Percentiles rank a stretch among this genome's conserved stretches.
Evolutionary conservation across 1,284 basidiomycete species (phyloP).

Genomic region (Tilletia walkeri): DNA sequence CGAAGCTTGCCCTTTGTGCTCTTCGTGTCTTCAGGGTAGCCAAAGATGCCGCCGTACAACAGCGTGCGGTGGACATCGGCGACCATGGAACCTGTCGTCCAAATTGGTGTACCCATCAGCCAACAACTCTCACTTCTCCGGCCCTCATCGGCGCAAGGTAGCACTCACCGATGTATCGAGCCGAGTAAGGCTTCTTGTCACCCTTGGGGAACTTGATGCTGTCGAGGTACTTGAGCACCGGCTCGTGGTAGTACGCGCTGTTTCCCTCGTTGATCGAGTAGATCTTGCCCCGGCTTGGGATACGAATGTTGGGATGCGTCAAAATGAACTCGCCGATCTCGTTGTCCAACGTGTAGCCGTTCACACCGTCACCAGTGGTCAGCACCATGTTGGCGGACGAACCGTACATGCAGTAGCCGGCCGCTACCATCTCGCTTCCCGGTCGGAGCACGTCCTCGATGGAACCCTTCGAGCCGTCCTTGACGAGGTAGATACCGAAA

Average conservation of each 20-base stretch:
- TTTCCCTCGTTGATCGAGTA: constrained; percentile 99
- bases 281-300: constrained; percentile 93
- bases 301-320: constrained; percentile 93
- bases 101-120: neutral
- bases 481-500: constrained; percentile 90
- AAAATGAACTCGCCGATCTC: constrained; percentile 88
- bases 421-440: constrained; percentile 95
- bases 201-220: constrained; percentile 75
- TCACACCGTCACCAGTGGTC: constrained; percentile 90
- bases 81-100: constrained; percentile 73
- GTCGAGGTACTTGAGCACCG: constrained; percentile 72
- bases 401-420: constrained; percentile 81
- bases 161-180: constrained; percentile 79
- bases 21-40: constrained; percentile 98
- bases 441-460: constrained; percentile 87
- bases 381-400: constrained; percentile 97
- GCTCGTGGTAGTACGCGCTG: constrained; percentile 82
- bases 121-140: neutral
- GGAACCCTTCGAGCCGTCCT: constrained; percentile 71
- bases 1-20: constrained; percentile 91
- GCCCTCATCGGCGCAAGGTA: too few species aligned
- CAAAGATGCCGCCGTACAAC: constrained; percentile 97
- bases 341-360: constrained; percentile 97
- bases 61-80: constrained; percentile 95
- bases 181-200: constrained; percentile 57